Evolutionary conservation across 2,329 filamentous ascomycete genomes (phyloP).

Genomic region (Capronia coronata): DNA sequence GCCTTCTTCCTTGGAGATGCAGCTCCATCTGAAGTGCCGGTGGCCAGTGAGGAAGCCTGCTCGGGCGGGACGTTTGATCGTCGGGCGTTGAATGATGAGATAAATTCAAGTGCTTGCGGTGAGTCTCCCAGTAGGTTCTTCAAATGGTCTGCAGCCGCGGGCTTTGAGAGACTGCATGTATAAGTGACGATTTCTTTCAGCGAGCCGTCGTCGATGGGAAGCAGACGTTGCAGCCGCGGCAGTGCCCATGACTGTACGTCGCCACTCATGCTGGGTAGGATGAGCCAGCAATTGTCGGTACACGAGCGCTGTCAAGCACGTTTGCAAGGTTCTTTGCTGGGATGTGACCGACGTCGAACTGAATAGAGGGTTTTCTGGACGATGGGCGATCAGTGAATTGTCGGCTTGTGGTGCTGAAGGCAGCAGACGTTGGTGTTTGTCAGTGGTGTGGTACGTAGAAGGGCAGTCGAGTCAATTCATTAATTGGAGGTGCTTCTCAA

Average conservation of each 20-base stretch:
- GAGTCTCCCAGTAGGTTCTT: slow-evolving; percentile 83
- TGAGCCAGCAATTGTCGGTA: background rate
- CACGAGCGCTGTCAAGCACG: no score
- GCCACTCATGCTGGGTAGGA: slow-evolving; percentile 32
- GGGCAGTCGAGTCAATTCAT: no score
- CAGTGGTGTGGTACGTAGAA: no score
- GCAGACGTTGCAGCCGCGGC: slow-evolving; percentile 67
- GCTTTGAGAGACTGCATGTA: slow-evolving; percentile 65
- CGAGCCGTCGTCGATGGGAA: slow-evolving; percentile 79
- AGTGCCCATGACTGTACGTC: slow-evolving; percentile 51
- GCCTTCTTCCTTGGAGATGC: slow-evolving; percentile 37
- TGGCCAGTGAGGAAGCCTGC: background rate
- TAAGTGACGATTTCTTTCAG: slow-evolving; percentile 80
- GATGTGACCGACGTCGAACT: no score
- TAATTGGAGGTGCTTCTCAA: no score
- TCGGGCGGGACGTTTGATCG: slow-evolving; percentile 34
- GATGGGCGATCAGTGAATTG: no score
- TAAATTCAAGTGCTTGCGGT: slow-evolving; percentile 65
- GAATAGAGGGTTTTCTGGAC: no score
- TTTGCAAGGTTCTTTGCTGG: no score
- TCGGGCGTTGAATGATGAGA: slow-evolving; percentile 66
- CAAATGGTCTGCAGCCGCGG: slow-evolving; percentile 75
- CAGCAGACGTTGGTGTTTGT: no score
- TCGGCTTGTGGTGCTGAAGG: no score
- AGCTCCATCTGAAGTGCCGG: slow-evolving; percentile 18